These are phyloP conservation scores for Teunomyces gatunensis DNA, from an alignment of 805 yeast genomes.

Conservation along the genomic window DNA sequence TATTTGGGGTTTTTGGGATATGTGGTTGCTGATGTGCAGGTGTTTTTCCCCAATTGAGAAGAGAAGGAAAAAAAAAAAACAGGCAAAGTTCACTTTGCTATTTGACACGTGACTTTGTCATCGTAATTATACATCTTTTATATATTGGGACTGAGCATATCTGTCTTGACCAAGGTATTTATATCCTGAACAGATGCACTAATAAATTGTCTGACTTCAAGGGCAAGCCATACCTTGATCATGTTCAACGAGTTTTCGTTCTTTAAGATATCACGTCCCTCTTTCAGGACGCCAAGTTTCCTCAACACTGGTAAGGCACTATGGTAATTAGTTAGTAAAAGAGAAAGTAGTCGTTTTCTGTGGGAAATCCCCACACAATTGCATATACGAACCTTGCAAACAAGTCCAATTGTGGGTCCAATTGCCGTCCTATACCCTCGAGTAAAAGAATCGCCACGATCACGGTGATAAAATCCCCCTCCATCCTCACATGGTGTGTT, in stretches of 20 bases:
- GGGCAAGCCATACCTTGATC: constrained; percentile 87
- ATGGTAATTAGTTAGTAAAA: constrained; percentile 14
- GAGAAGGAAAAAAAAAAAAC: neutral
- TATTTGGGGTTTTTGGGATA: too few relatives aligned
- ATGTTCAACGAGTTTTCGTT: constrained; percentile 67
- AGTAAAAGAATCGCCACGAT: constrained; percentile 87
- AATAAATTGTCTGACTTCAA: constrained; percentile 85
- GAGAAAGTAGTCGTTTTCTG: constrained; percentile 24
- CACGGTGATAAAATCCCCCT: constrained; percentile 92
- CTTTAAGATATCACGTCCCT: constrained; percentile 55
- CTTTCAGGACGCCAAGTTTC: constrained; percentile 68
- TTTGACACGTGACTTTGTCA: neutral
- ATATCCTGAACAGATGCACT: constrained; percentile 76
- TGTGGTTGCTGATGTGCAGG: neutral
- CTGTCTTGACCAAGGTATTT: constrained; percentile 43
- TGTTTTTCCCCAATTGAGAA: neutral
- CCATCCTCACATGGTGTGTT: constrained; percentile 94
- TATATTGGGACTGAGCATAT: constrained; percentile 45
- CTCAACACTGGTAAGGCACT: constrained; percentile 84
- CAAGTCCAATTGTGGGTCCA: constrained; percentile 89
- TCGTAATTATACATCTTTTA: constrained; percentile 10
- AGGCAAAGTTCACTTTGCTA: too few relatives aligned
- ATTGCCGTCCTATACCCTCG: constrained; percentile 93
- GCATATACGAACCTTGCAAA: constrained; percentile 90
- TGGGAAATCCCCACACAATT: constrained; percentile 39